Evolutionary conservation across 2,329 filamentous ascomycete species (phyloP).

Genomic region (Apiospora malaysiana): DNA sequence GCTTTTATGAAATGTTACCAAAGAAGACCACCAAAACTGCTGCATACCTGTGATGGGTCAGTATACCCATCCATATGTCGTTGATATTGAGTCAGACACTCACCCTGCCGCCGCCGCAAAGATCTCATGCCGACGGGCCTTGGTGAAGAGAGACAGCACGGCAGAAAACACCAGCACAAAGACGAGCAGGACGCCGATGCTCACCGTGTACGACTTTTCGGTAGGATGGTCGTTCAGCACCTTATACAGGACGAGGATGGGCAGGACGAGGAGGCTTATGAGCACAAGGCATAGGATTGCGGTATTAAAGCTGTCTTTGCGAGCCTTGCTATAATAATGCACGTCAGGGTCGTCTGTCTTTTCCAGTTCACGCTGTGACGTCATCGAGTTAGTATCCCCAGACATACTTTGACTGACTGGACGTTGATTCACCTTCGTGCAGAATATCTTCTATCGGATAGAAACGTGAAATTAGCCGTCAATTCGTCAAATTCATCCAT

Average conservation of each 20-base stretch:
- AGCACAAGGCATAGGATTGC: neutral
- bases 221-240: neutral
- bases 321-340: conserved; percentile 18
- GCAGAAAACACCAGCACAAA: conserved; percentile 20
- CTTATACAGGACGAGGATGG: neutral
- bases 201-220: neutral
- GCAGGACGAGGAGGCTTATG: neutral
- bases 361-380: conserved; percentile 11
- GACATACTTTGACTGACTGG: neutral
- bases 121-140: conserved; percentile 16
- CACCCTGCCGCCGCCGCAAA: conserved; percentile 20
- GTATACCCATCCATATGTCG: no score
- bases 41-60: conserved; percentile 12
- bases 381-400: no score
- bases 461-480: neutral
- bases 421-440: neutral
- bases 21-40: conserved; percentile 21
- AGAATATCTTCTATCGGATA: neutral
- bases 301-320: conserved; percentile 19
- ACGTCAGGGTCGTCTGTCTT: conserved; percentile 18
- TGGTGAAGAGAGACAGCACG: conserved; percentile 19
- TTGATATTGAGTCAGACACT: neutral
- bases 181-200: neutral
- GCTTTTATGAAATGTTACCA: conserved; percentile 17
- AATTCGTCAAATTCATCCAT: neutral